Conservation (phyloP, 2,329 filamentous ascomycete genomes). For the Aureobasidium namibiae region DNA sequence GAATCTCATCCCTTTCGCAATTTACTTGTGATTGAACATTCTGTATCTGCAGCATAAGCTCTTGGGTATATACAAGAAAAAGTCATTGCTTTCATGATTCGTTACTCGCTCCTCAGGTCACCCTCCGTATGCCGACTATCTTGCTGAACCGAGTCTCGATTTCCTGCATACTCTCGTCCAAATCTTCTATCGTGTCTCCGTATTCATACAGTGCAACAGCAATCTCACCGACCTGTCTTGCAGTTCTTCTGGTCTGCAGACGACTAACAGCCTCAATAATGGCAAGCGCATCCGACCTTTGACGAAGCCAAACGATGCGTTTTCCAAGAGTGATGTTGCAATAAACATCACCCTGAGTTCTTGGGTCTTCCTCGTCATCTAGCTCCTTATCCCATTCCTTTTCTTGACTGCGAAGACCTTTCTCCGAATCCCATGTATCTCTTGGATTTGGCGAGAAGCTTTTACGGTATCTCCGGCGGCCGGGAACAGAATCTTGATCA, state of each 20-base stretch:
- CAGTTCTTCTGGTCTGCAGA: constrained; percentile 32
- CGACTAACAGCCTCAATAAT: constrained; percentile 29
- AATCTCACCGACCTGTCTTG: constrained; percentile 27
- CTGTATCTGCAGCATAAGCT: neutral
- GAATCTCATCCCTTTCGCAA: neutral
- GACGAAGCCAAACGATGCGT: constrained; percentile 30
- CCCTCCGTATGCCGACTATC: constrained; percentile 25
- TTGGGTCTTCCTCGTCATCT: constrained; percentile 26
- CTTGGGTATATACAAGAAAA: neutral
- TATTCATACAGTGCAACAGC: constrained; percentile 25
- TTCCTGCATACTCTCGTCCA: constrained; percentile 21
- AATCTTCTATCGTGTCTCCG: constrained; percentile 18
- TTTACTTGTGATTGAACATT: neutral
- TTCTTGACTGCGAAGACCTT: constrained; percentile 15
- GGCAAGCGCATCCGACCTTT: constrained; percentile 28
- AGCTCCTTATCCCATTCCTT: constrained; percentile 18
- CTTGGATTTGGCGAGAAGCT: neutral
- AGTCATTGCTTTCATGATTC: neutral
- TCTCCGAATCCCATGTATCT: neutral
- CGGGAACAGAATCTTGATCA: constrained; percentile 4
- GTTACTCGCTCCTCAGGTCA: constrained; percentile 8
- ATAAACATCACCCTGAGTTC: constrained; percentile 26
- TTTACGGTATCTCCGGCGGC: neutral
- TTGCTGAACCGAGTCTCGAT: constrained; percentile 23
- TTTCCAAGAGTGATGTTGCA: constrained; percentile 26